Conservation (phyloP, 106 monocot genomes). For the Vanilla planifolia region DNA sequence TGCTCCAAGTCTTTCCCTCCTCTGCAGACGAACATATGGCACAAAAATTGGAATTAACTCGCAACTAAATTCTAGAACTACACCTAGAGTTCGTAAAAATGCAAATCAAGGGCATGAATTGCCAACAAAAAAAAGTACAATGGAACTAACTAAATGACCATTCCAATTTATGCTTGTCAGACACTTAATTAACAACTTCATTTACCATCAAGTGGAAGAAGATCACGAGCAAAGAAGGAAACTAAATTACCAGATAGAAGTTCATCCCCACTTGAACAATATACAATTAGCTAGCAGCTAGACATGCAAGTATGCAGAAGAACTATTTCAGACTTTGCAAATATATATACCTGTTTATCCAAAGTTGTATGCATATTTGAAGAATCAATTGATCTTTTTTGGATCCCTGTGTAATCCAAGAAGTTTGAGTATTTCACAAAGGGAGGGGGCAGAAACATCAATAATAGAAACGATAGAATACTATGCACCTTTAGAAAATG, state of each 20-base stretch:
- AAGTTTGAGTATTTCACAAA: not conserved
- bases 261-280: too few relatives aligned
- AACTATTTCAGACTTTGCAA: not conserved
- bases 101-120: not conserved
- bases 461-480: not conserved
- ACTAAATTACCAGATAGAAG: too few relatives aligned
- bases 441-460: not conserved
- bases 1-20: not conserved
- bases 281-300: too few relatives aligned
- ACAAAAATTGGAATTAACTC: not conserved
- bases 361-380: not conserved
- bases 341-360: not conserved
- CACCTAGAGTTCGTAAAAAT: not conserved
- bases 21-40: slow-evolving; percentile 8
- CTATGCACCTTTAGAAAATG: not conserved
- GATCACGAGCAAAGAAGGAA: too few relatives aligned
- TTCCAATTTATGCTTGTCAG: too few relatives aligned
- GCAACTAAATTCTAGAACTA: not conserved
- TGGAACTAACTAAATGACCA: not conserved
- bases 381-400: not conserved
- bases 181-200: too few relatives aligned
- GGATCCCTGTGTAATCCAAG: not conserved
- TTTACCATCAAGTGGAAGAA: too few relatives aligned
- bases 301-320: too few relatives aligned
- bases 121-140: not conserved